Conservation (phyloP, 176 grass and related monocot species). For the Lolium multiflorum region DNA sequence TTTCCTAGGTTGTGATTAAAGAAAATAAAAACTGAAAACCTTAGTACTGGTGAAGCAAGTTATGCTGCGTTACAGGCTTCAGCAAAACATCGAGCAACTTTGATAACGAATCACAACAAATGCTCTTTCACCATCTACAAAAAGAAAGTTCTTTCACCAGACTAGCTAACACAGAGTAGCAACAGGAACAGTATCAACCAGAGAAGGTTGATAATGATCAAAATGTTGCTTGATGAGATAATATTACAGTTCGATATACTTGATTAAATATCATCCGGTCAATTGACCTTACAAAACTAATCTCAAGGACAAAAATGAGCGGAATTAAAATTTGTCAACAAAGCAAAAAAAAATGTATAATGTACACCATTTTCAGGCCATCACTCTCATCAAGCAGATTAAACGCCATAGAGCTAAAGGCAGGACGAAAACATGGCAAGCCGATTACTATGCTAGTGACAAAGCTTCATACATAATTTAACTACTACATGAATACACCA, state of each 20-base stretch:
- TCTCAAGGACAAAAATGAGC: background rate
- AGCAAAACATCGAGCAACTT: background rate
- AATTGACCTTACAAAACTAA: background rate
- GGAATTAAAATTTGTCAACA: background rate
- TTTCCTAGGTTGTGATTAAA: background rate
- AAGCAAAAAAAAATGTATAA: background rate
- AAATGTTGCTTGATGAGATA: conserved; percentile 7
- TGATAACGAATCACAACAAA: background rate
- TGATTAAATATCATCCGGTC: background rate
- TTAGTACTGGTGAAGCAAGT: conserved; percentile 6
- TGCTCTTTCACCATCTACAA: background rate
- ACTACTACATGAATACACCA: background rate
- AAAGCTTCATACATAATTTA: background rate
- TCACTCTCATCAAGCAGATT: conserved; percentile 10
- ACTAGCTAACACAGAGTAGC: background rate
- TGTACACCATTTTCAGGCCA: background rate
- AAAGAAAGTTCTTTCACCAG: background rate
- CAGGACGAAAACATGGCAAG: background rate
- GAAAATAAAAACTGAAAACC: background rate
- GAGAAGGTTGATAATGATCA: background rate
- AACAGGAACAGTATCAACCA: background rate
- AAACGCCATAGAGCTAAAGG: background rate
- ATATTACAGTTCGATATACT: background rate
- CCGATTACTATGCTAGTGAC: background rate
- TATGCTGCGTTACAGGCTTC: background rate